phyloP scores from a whole-genome alignment of 2,329 filamentous ascomycete species.

The Ophiostoma sp. region DNA sequence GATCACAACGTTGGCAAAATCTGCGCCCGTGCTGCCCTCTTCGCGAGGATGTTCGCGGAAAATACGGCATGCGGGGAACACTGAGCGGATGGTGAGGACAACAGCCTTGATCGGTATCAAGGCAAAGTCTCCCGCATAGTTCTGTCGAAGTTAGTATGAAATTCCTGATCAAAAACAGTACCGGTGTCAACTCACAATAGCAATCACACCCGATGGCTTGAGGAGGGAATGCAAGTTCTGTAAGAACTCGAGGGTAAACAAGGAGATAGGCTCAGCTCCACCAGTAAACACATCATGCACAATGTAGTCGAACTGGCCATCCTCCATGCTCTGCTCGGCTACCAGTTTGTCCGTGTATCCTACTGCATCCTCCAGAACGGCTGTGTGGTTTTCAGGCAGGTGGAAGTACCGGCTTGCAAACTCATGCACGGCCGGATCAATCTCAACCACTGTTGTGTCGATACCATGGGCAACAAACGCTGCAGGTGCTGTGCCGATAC shows the following conservation, averaged over 20 bases:
- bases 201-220: slow-evolving; percentile 76
- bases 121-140: slow-evolving; percentile 87
- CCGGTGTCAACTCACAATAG: slow-evolving; percentile 65
- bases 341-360: slow-evolving; percentile 57
- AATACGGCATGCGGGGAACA: slow-evolving; percentile 88
- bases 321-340: slow-evolving; percentile 30
- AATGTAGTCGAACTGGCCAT: slow-evolving; percentile 77
- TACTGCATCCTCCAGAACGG: slow-evolving; percentile 81
- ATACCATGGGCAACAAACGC: slow-evolving; percentile 86
- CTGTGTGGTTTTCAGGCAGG: slow-evolving; percentile 72
- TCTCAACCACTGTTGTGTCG: slow-evolving; percentile 89
- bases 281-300: slow-evolving; percentile 98
- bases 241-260: slow-evolving; percentile 88
- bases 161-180: not conserved
- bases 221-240: slow-evolving; percentile 68
- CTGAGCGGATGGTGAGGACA: slow-evolving; percentile 74
- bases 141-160: slow-evolving; percentile 51
- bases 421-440: slow-evolving; percentile 84
- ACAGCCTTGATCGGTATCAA: slow-evolving; percentile 75
- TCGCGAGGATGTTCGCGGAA: slow-evolving; percentile 74
- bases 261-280: slow-evolving; percentile 81
- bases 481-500: slow-evolving; percentile 86
- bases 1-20: slow-evolving; percentile 95
- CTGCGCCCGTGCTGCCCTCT: slow-evolving; percentile 52
- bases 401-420: slow-evolving; percentile 83